These are phyloP conservation scores for Cryomyces minteri DNA, from an alignment of 495 filamentous ascomycete genomes.

Conservation along the genomic window DNA sequence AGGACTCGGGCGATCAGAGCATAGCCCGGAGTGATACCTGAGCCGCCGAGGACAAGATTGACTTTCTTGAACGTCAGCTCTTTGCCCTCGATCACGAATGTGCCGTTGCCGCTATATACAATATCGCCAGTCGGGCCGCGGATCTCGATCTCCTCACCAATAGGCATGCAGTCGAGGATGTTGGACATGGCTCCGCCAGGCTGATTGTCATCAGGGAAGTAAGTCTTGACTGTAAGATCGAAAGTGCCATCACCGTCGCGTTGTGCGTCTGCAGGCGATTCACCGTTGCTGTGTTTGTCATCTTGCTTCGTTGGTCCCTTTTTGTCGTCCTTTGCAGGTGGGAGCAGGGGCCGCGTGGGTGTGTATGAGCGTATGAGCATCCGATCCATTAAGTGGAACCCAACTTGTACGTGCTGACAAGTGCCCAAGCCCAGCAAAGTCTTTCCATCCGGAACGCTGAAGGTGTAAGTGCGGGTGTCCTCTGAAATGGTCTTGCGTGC, in stretches of 20 bases:
- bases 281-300: not conserved
- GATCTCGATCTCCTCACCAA: slow-evolving; percentile 13
- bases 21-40: slow-evolving; percentile 18
- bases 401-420: slow-evolving; percentile 19
- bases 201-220: slow-evolving; percentile 12
- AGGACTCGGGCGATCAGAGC: slow-evolving; percentile 17
- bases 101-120: slow-evolving; percentile 8
- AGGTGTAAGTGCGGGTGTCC: slow-evolving; percentile 17
- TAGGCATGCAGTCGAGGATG: slow-evolving; percentile 13
- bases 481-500: slow-evolving; percentile 8
- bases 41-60: slow-evolving; percentile 8
- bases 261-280: not conserved
- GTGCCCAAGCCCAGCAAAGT: slow-evolving; percentile 14
- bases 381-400: slow-evolving; percentile 16
- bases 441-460: slow-evolving; percentile 9
- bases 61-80: slow-evolving; percentile 8
- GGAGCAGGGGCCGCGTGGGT: slow-evolving; percentile 11
- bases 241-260: slow-evolving; percentile 9
- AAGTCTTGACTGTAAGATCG: slow-evolving; percentile 11
- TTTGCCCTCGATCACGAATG: slow-evolving; percentile 7
- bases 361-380: slow-evolving; percentile 16
- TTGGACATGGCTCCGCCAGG: slow-evolving; percentile 14
- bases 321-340: not conserved
- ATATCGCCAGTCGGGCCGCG: slow-evolving; percentile 12
- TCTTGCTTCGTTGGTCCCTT: not conserved